Evolutionary conservation across 441 rosid genomes (phyloP).

Genomic region (Gossypium trilobum): DNA sequence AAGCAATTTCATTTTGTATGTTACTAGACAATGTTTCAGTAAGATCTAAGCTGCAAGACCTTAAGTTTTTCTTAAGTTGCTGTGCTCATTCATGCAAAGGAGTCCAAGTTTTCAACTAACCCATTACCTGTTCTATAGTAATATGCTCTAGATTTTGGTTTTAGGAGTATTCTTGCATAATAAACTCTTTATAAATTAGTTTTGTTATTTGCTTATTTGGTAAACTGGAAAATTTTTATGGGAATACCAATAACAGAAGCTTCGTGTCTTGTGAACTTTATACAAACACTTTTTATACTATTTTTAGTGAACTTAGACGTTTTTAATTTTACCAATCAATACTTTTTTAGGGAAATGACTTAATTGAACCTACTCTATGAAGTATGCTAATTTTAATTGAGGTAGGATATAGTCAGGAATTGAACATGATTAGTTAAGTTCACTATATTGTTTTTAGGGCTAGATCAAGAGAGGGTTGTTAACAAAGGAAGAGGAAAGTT

Average conservation of each 20-base stretch:
- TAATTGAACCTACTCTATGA: not conserved
- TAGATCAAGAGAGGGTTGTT: not conserved
- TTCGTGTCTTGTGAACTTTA: not conserved
- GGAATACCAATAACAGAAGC: not conserved
- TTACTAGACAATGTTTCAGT: not conserved
- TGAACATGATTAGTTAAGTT: not conserved
- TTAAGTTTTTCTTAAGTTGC: not conserved
- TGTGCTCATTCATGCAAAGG: not conserved
- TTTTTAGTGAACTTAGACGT: not conserved
- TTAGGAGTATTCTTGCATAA: not conserved
- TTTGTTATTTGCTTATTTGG: not conserved
- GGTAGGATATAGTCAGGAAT: not conserved
- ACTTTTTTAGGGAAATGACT: not conserved
- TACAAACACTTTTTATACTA: not conserved
- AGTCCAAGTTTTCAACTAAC: not conserved
- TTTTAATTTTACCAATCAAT: not conserved
- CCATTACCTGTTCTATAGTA: not conserved
- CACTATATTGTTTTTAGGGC: not conserved
- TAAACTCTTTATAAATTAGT: not conserved
- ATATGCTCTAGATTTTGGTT: not conserved
- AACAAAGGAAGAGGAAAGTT: not conserved
- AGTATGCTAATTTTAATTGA: not conserved
- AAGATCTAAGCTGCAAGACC: not conserved
- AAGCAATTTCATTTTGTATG: not conserved
- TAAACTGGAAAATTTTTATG: not conserved